Evolutionary conservation across 768 basidiomycete species (phyloP), one percentile per base, ranked within the genome.

Genomic region (Rhizopogon roseolus): DNA sequence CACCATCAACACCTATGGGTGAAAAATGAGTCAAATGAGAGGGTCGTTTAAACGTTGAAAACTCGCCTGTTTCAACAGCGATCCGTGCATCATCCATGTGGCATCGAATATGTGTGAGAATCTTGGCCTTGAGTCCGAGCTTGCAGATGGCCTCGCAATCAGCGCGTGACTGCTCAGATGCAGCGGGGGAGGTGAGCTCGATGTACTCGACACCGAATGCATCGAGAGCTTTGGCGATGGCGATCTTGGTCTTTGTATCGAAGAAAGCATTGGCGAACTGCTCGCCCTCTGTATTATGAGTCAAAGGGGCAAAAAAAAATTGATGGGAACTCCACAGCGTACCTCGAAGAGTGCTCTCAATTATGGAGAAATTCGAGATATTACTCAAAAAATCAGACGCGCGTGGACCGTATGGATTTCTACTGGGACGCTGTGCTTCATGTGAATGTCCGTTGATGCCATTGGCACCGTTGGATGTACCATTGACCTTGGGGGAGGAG

Each of bases 191-290:
- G 36, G 97, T 99, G 67, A 99, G 88, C 67, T 99, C 97, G 66
- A 99, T 94, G 80, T 99, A 99, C 69, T 99, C 97, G 54, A 98
- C 97, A 65, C 97, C 97, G 67, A 99, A 98, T 48, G 94, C 95
- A 78, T 98, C 95, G 54, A 98, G 85, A 13, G 94, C 94, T 77
- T 86, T 93, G 60, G 97, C 97, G 62, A 99, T 99, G 68, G 95
- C 94, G 68, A 98, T 97, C 83, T 99, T 99, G 74, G 95, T 98
- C 78, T 95, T 93, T 68, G 93, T 94, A 68, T 97, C 96, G 69
- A 98, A 99, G 81, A 99, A 99, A 51, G 97, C 96, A 67, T 98
- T 99, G 58, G 97, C 97, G 64, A 99, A 99, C 70, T 99, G 95
- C 71, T 97, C 95, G 54, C 94, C 95, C 88, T 97, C 95, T 96